Conservation (phyloP, 495 filamentous ascomycete species). For the Aspergillus ostianus region DNA sequence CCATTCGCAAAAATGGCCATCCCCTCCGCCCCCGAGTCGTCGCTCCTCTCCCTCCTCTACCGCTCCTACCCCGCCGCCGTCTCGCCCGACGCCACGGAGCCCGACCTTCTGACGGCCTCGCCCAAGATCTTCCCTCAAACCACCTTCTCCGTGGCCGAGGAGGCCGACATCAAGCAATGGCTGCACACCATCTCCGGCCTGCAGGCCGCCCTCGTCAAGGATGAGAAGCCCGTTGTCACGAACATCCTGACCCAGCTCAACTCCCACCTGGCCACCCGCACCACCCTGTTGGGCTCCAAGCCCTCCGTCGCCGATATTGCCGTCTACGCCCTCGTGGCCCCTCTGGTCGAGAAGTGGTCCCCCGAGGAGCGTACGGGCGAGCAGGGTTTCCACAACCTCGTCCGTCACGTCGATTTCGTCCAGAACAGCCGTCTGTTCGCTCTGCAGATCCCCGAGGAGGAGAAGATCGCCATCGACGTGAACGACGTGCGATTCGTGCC, state of each 20-base stretch:
- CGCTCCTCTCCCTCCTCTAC: constrained; percentile 53
- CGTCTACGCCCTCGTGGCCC: constrained; percentile 77
- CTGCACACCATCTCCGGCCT: constrained; percentile 70
- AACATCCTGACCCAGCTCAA: constrained; percentile 72
- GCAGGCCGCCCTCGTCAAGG: constrained; percentile 55
- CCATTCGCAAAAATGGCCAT: constrained; percentile 46
- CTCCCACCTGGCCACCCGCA: constrained; percentile 79
- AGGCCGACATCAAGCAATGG: constrained; percentile 86
- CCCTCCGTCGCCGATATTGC: constrained; percentile 87
- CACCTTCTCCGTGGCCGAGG: constrained; percentile 72
- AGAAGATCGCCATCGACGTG: constrained; percentile 78
- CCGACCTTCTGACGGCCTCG: constrained; percentile 48
- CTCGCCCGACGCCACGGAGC: constrained; percentile 49
- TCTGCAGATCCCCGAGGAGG: constrained; percentile 64
- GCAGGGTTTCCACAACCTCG: constrained; percentile 85
- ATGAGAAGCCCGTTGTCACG: constrained; percentile 50
- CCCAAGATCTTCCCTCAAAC: constrained; percentile 62
- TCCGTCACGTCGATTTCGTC: constrained; percentile 90
- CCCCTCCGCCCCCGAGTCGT: constrained; percentile 49
- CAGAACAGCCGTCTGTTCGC: constrained; percentile 82
- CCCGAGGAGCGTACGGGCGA: constrained; percentile 88
- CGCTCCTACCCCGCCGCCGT: constrained; percentile 50
- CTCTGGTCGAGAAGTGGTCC: constrained; percentile 75
- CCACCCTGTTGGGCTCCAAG: constrained; percentile 86
- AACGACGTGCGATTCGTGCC: constrained; percentile 80